These are phyloP conservation scores for Raphanus raphanistrum DNA, from an alignment of 345 rosid species.

Conservation along the genomic window DNA sequence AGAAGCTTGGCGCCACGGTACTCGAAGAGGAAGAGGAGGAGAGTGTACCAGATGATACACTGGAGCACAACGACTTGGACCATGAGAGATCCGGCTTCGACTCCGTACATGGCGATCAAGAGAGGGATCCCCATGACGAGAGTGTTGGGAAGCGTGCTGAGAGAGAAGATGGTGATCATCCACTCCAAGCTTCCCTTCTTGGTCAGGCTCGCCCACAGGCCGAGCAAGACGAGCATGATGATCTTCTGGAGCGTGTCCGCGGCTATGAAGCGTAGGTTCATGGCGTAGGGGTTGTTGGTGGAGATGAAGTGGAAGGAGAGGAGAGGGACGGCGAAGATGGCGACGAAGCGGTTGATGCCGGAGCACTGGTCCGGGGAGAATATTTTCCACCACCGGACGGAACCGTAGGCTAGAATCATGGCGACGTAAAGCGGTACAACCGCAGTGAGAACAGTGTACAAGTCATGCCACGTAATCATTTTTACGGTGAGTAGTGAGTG, in stretches of 20 bases:
- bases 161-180: slow-evolving; percentile 90
- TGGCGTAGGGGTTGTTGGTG: slow-evolving; percentile 68
- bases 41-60: slow-evolving; percentile 96
- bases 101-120: slow-evolving; percentile 86
- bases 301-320: slow-evolving; percentile 97
- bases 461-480: slow-evolving; percentile 75
- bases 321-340: slow-evolving; percentile 90
- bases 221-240: slow-evolving; percentile 62
- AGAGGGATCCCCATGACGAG: slow-evolving; percentile 96
- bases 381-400: slow-evolving; percentile 97
- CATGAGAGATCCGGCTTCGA: slow-evolving; percentile 73
- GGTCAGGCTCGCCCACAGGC: slow-evolving; percentile 61
- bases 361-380: slow-evolving; percentile 95
- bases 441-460: slow-evolving; percentile 87
- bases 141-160: slow-evolving; percentile 90
- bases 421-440: slow-evolving; percentile 92
- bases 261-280: slow-evolving; percentile 87
- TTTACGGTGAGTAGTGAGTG: neutral
- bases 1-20: slow-evolving; percentile 86
- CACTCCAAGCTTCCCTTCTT: slow-evolving; percentile 77
- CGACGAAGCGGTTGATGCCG: slow-evolving; percentile 94
- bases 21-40: slow-evolving; percentile 84
- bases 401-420: slow-evolving; percentile 90
- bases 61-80: slow-evolving; percentile 93
- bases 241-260: slow-evolving; percentile 90